These are phyloP conservation scores for Tirmania nivea DNA, from an alignment of 495 filamentous ascomycete genomes.

Conservation along the genomic window DNA sequence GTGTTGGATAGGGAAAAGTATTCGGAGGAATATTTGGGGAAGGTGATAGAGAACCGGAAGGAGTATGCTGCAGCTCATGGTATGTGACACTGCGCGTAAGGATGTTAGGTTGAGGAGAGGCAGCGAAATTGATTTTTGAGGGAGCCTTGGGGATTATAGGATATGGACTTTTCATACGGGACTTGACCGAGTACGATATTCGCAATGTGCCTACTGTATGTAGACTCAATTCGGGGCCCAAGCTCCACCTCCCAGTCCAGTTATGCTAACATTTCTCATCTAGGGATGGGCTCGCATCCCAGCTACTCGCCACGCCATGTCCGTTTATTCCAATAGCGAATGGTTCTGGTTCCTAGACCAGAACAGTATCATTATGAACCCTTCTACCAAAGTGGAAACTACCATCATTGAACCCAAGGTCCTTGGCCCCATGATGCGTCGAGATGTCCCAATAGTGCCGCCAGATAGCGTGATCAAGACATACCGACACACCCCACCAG, in stretches of 20 bases:
- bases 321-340: conserved; percentile 43
- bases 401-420: conserved; percentile 43
- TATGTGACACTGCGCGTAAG: conserved; percentile 23
- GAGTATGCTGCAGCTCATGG: conserved; percentile 79
- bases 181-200: conserved; percentile 53
- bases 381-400: conserved; percentile 40
- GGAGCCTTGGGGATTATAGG: conserved; percentile 29
- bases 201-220: conserved; percentile 31
- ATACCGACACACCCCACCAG: conserved; percentile 52
- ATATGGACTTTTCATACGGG: conserved; percentile 69
- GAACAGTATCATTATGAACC: conserved; percentile 80
- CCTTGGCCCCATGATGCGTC: conserved; percentile 63
- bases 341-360: conserved; percentile 75
- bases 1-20: conserved; percentile 43
- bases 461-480: conserved; percentile 95
- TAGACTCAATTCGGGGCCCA: too few relatives aligned
- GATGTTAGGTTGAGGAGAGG: background rate
- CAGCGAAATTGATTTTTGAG: background rate
- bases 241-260: too few relatives aligned
- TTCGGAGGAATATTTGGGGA: conserved; percentile 40
- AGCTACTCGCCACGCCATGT: conserved; percentile 77
- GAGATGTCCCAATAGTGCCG: conserved; percentile 69
- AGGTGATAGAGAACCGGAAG: conserved; percentile 58
- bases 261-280: too few relatives aligned
- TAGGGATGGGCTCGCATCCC: conserved; percentile 55